Base-by-base conservation (phyloP, 1,139 yeast species). In the Torulaspora pretoriensis region DNA sequence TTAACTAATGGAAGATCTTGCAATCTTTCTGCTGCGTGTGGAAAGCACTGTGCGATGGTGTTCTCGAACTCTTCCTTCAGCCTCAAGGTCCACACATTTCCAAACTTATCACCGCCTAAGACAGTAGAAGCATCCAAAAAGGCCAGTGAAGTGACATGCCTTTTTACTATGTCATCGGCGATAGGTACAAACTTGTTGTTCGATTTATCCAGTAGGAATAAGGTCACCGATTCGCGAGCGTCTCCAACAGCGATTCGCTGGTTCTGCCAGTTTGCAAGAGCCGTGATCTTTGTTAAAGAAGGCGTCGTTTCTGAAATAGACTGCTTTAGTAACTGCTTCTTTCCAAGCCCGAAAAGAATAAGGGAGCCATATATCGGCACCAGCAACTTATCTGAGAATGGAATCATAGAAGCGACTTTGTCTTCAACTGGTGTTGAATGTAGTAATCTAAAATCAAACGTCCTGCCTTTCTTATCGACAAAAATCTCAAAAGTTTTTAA, bases 101-200 rank as follows among this genome's bases (percentile, higher is more conserved):
- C 97, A 67, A 84, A 89, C 57, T 81, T 83, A 61, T 92, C 98
- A n/a, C 96, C 96, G 0, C 85, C 88, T 31, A 85, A 69, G 0
- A 85, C 75, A 0, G 97, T 88, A 48, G 80, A 81, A 47, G 78
- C 75, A 63, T 92, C 98, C 6, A 92, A 65, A 53, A 78, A 66
- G 2, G 71, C 58, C 37, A 83, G 54, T 1, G 81, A 60, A 0
- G 95, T 83, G 2, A 83, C 71, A 58, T 83, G 86, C 27, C 97
- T 71, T 37, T 80, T 72, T 40, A 82, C 66, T 0, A 74, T 66
- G 64, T 92, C 97, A 58, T 83, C 89, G 0, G 81, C 82, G 52
- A 89, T 70, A 1, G 83, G 75, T 8, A 80, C 59, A 56, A 90
- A 81, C 17, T 60, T 61, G 56, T 82, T 79, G n/a, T 67, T 69